Percentiles rank a stretch among this genome's conserved stretches.
Conservation (phyloP, 345 rosid genomes). For the Gossypium raimondii region DNA sequence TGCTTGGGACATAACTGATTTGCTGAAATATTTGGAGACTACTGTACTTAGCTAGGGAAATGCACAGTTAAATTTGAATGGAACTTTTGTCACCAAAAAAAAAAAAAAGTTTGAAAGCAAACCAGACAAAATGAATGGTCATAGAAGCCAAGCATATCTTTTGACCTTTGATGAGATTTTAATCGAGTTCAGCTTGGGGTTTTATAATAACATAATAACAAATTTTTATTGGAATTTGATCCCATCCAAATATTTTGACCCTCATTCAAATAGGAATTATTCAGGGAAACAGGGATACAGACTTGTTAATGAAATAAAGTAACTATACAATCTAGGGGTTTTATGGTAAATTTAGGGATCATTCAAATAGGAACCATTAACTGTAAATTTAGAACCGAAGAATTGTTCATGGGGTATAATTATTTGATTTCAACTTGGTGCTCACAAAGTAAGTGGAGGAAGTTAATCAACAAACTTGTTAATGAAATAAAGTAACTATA, state of each 20-base stretch:
- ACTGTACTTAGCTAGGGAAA: not conserved
- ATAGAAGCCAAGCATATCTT: not conserved
- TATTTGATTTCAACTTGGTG: no score
- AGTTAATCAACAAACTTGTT: not conserved
- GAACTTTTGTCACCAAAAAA: not conserved
- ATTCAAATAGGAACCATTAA: no score
- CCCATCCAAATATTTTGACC: not conserved
- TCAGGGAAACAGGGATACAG: not conserved
- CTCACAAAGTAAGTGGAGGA: not conserved
- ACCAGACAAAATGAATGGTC: not conserved
- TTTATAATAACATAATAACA: not conserved
- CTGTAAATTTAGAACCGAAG: not conserved
- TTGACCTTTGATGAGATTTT: not conserved
- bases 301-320: not conserved
- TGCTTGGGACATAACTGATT: not conserved
- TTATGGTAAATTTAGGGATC: not conserved
- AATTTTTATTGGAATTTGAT: not conserved
- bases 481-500: not conserved
- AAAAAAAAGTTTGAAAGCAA: not conserved
- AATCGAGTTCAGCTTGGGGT: not conserved
- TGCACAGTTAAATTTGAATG: not conserved
- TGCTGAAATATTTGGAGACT: not conserved
- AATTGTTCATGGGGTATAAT: no score
- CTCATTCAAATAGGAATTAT: not conserved
- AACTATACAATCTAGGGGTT: not conserved